These are phyloP conservation scores for Elsinoe australis DNA, from an alignment of 2,329 filamentous ascomycete species.

Conservation along the genomic window DNA sequence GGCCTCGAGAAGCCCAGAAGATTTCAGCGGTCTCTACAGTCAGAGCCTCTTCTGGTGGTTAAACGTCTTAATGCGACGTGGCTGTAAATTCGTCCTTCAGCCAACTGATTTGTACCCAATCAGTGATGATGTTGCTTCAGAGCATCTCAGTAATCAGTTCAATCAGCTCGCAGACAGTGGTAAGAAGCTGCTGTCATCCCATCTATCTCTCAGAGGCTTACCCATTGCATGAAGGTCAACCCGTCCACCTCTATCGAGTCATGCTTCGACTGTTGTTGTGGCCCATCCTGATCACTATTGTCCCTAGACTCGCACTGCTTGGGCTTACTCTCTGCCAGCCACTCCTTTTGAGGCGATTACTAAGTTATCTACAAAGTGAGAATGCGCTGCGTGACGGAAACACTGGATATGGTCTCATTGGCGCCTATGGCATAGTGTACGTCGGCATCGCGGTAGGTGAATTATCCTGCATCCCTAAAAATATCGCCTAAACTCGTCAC, in stretches of 20 bases:
- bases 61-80: constrained; percentile 16
- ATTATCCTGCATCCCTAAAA: not conserved
- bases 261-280: constrained; percentile 6
- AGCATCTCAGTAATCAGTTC: constrained; percentile 5
- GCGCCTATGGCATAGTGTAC: constrained; percentile 30
- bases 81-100: constrained; percentile 10
- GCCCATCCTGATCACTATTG: constrained; percentile 29
- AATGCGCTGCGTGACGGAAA: constrained; percentile 1
- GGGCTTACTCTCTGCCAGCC: constrained; percentile 18
- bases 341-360: constrained; percentile 9
- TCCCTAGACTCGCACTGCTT: constrained; percentile 16
- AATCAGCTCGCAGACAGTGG: not conserved
- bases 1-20: constrained; percentile 13
- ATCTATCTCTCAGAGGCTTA: too few species aligned
- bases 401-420: constrained; percentile 27
- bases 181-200: too few species aligned
- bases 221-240: not conserved
- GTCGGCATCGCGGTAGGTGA: constrained; percentile 27
- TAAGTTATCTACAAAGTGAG: constrained; percentile 9
- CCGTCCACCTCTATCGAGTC: constrained; percentile 2
- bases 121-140: constrained; percentile 15
- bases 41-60: constrained; percentile 19
- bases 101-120: constrained; percentile 16
- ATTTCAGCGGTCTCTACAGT: constrained; percentile 16
- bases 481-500: not conserved